Percentiles rank a stretch among this genome's conserved stretches.
Conservation (phyloP, 805 yeast genomes). For the Kregervanrija fluxuum region DNA sequence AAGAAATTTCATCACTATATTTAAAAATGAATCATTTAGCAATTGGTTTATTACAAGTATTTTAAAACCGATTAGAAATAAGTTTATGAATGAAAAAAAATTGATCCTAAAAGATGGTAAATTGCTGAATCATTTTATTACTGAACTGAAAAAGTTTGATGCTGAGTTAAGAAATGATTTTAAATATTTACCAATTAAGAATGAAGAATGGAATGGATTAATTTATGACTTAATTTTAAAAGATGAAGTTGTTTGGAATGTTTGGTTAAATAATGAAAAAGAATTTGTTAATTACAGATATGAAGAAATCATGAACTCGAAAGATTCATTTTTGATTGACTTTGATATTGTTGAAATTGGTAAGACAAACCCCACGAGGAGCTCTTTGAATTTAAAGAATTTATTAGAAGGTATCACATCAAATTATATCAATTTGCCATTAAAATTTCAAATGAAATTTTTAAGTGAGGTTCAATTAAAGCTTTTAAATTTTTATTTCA, state of each 20-base stretch:
- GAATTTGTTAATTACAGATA: slow-evolving; percentile 45
- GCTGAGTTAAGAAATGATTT: slow-evolving; percentile 33
- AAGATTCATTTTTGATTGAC: slow-evolving; percentile 52
- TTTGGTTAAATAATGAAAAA: slow-evolving; percentile 50
- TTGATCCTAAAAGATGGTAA: slow-evolving; percentile 30
- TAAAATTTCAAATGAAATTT: slow-evolving; percentile 48
- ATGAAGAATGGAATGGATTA: slow-evolving; percentile 21
- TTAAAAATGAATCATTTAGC: slow-evolving; percentile 21
- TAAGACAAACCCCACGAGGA: slow-evolving; percentile 52
- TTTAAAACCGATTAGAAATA: slow-evolving; percentile 39
- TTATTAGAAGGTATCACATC: slow-evolving; percentile 50
- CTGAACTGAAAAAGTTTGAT: slow-evolving; percentile 54
- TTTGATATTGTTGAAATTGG: slow-evolving; percentile 39
- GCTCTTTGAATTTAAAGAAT: slow-evolving; percentile 51
- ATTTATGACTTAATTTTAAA: slow-evolving; percentile 24
- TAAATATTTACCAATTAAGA: slow-evolving; percentile 25
- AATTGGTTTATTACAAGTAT: slow-evolving; percentile 39
- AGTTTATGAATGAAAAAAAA: slow-evolving; percentile 29
- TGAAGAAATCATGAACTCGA: slow-evolving; percentile 40
- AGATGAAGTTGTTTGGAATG: slow-evolving; percentile 25
- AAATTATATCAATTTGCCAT: slow-evolving; percentile 45
- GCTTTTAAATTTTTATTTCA: slow-evolving; percentile 46
- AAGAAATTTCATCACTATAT: slow-evolving; percentile 5
- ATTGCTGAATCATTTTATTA: slow-evolving; percentile 49
- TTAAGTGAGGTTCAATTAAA: slow-evolving; percentile 51